Conservation (phyloP, 225 moss, liverwort and hornwort species). For the Neckera pumila region DNA sequence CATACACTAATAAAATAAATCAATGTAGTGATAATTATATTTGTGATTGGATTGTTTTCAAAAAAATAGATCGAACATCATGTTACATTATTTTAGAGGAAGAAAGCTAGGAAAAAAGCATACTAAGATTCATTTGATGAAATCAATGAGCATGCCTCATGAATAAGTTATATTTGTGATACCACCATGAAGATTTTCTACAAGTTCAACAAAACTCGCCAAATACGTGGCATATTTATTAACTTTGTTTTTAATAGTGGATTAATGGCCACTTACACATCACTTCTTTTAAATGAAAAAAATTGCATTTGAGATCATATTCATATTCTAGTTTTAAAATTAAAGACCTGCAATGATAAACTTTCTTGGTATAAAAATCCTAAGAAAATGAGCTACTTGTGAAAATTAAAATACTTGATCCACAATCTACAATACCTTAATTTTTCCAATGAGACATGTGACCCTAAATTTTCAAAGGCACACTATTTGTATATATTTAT, state of each 20-base stretch:
- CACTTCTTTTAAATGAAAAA: background rate
- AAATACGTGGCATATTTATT: background rate
- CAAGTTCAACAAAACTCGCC: background rate
- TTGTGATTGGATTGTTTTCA: background rate
- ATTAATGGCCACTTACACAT: background rate
- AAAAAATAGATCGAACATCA: background rate
- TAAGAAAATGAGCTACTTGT: background rate
- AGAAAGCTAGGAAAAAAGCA: fast-evolving
- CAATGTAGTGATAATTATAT: background rate
- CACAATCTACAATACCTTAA: background rate
- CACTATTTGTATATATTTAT: background rate
- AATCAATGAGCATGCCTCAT: background rate
- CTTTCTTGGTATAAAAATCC: background rate
- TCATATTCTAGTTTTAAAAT: background rate
- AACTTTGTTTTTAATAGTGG: background rate
- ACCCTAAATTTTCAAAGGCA: background rate
- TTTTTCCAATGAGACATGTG: background rate
- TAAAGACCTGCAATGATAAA: background rate
- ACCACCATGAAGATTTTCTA: background rate
- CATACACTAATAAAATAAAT: background rate
- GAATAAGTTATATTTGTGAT: background rate
- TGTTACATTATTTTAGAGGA: background rate
- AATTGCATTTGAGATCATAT: background rate
- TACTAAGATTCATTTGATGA: background rate
- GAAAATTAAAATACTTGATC: background rate